Percentiles rank a stretch among this genome's conserved stretches.
Evolutionary conservation across 1,139 yeast genomes (phyloP).

Genomic region (Protomyces lactucae-debilis): DNA sequence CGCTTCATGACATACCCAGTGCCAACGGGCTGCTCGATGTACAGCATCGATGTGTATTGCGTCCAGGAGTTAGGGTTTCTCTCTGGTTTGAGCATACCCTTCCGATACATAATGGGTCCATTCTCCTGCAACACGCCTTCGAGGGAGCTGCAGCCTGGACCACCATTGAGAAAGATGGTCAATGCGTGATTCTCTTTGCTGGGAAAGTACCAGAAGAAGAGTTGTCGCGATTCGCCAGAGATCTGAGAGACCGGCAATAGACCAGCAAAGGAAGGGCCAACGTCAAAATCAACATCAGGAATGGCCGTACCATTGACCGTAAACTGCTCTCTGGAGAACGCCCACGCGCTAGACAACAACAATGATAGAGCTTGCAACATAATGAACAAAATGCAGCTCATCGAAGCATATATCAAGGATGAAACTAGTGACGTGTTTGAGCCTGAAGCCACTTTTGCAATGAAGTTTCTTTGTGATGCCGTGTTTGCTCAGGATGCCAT

Average conservation of each 20-base stretch:
- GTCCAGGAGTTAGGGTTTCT: slow-evolving; percentile 45
- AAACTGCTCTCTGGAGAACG: background rate
- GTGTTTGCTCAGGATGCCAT: slow-evolving; percentile 2
- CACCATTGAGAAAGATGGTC: slow-evolving; percentile 71
- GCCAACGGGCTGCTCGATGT: slow-evolving; percentile 90
- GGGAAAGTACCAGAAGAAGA: slow-evolving; percentile 26
- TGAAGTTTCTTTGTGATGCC: background rate
- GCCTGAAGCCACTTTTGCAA: background rate
- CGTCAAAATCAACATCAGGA: slow-evolving; percentile 16
- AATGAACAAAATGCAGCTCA: too few relatives aligned
- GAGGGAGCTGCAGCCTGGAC: slow-evolving; percentile 95
- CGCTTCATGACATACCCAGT: slow-evolving; percentile 70
- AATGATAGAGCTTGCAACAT: background rate
- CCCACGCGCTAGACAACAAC: background rate
- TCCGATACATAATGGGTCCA: slow-evolving; percentile 72
- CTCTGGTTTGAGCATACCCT: slow-evolving; percentile 58
- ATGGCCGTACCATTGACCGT: slow-evolving; percentile 15
- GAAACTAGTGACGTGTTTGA: background rate
- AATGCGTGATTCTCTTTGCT: background rate
- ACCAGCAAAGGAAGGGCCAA: slow-evolving; percentile 18
- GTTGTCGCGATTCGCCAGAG: slow-evolving; percentile 1
- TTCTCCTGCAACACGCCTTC: slow-evolving; percentile 91
- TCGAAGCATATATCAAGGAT: background rate
- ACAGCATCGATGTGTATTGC: slow-evolving; percentile 2
- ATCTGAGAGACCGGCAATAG: slow-evolving; percentile 12